Conservation (phyloP, 2,329 filamentous ascomycete genomes). For the Colletotrichum sp. region DNA sequence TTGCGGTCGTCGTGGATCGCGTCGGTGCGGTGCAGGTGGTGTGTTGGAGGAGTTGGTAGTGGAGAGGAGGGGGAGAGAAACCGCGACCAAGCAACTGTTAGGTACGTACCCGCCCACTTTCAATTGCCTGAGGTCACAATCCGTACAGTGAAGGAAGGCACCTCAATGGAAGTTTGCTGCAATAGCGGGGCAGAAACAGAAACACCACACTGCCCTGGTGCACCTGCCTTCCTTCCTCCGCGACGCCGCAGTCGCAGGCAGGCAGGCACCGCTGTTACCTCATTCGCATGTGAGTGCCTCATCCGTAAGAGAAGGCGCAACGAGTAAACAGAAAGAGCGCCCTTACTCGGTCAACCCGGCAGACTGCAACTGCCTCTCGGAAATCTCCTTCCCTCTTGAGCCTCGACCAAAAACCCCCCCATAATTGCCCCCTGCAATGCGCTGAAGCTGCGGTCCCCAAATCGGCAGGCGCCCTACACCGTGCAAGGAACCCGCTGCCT, state of each 20-base stretch:
- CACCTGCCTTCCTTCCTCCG: background rate
- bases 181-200: background rate
- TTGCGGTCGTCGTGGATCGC: background rate
- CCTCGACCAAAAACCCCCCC: background rate
- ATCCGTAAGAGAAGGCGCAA: background rate
- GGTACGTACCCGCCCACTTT: background rate
- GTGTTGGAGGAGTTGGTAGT: background rate
- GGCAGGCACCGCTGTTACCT: background rate
- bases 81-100: background rate
- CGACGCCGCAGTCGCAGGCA: background rate
- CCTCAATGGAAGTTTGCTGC: background rate
- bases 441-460: background rate
- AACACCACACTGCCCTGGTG: background rate
- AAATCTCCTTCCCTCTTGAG: background rate
- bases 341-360: background rate
- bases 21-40: background rate
- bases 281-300: background rate
- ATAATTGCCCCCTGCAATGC: background rate
- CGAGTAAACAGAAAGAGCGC: background rate
- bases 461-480: background rate
- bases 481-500: background rate
- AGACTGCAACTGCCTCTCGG: background rate
- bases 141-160: background rate
- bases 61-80: background rate
- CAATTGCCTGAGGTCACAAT: background rate